phyloP scores from a whole-genome alignment of 768 basidiomycete genomes.

The Udeniomyces megalosporus region DNA sequence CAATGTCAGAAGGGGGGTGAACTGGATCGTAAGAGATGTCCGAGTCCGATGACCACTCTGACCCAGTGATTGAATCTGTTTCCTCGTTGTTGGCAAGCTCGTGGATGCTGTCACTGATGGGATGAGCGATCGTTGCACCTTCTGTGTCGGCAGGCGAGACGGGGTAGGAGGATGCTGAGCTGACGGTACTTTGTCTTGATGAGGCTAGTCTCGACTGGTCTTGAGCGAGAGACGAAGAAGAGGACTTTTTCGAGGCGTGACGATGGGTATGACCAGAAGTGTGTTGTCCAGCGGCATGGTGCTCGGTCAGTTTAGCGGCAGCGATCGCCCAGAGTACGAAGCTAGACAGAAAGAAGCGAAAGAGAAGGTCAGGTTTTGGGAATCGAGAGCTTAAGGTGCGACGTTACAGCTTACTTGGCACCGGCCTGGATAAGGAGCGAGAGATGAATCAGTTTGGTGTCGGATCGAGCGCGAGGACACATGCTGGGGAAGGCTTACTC shows the following conservation, averaged over 20 bases:
- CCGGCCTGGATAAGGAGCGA: no score
- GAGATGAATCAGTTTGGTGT: no score
- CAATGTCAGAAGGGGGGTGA: background rate
- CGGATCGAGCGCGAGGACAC: no score
- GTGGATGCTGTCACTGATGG: background rate
- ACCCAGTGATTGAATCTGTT: background rate
- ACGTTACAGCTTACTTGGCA: background rate
- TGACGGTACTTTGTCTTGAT: conserved; percentile 1
- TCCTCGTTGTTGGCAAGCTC: background rate
- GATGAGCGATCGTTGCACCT: background rate
- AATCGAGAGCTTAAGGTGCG: background rate
- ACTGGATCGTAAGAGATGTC: background rate
- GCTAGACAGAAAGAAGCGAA: background rate
- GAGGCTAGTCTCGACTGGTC: conserved; percentile 2
- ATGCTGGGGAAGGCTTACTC: no score
- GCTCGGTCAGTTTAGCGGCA: background rate
- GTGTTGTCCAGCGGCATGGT: background rate
- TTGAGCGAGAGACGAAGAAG: background rate
- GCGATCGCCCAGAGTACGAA: conserved; percentile 13
- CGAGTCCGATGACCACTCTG: background rate
- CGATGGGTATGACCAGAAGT: no score
- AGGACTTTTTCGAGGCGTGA: background rate
- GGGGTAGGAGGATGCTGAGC: conserved; percentile 13
- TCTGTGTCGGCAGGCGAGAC: background rate
- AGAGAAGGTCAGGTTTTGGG: background rate